phyloP scores from a whole-genome alignment of 805 yeast genomes.

The Suhomyces faveliae region DNA sequence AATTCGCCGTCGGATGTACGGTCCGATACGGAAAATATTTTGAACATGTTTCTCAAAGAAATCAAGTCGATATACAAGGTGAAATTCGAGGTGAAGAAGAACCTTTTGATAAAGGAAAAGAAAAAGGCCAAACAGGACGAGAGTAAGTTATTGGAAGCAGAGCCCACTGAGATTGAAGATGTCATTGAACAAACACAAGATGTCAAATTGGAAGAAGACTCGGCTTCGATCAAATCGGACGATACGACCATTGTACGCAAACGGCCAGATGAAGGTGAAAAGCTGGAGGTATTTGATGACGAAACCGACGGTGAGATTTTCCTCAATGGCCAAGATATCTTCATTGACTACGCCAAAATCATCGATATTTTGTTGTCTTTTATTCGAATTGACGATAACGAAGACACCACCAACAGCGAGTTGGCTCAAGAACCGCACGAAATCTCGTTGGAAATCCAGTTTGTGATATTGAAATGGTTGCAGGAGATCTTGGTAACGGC shows the following conservation, averaged over 20 bases:
- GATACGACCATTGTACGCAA: slow-evolving; percentile 26
- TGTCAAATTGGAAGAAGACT: slow-evolving; percentile 8
- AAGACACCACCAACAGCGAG: slow-evolving; percentile 16
- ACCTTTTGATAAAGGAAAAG: slow-evolving; percentile 19
- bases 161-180: not conserved
- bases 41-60: slow-evolving; percentile 76
- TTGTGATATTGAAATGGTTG: slow-evolving; percentile 81
- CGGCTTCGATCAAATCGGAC: slow-evolving; percentile 24
- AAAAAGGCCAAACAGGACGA: slow-evolving; percentile 4
- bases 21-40: slow-evolving; percentile 74
- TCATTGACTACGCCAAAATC: slow-evolving; percentile 74
- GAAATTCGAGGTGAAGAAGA: slow-evolving; percentile 47
- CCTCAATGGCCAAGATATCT: slow-evolving; percentile 65
- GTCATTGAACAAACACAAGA: not conserved
- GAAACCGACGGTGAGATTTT: slow-evolving; percentile 25
- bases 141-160: not conserved
- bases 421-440: slow-evolving; percentile 38
- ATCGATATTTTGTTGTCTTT: slow-evolving; percentile 81
- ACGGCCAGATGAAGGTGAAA: not conserved
- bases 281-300: too few relatives aligned
- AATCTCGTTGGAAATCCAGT: slow-evolving; percentile 58
- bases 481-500: slow-evolving; percentile 68
- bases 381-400: slow-evolving; percentile 53
- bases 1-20: slow-evolving; percentile 86
- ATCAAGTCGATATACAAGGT: slow-evolving; percentile 74